phyloP scores from a whole-genome alignment of 2,329 filamentous ascomycete genomes.

The Epichloe typhina region DNA sequence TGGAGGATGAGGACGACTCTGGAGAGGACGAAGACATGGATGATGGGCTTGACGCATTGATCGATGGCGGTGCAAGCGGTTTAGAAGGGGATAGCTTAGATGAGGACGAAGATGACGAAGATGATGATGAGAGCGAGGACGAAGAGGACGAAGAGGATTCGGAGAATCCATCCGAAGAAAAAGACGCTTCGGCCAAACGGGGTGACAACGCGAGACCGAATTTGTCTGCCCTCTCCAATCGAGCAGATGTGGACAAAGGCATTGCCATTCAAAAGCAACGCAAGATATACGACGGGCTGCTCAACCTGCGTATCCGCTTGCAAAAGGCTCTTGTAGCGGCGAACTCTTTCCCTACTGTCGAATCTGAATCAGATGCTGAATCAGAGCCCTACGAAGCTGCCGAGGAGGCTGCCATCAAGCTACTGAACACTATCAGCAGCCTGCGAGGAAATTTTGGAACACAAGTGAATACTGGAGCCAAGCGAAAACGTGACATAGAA shows the following conservation, averaged over 20 bases:
- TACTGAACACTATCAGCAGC: constrained; percentile 69
- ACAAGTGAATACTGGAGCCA: constrained; percentile 37
- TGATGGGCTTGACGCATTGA: constrained; percentile 22
- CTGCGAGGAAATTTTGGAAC: constrained; percentile 50
- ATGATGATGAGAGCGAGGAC: constrained; percentile 23
- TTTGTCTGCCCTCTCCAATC: constrained; percentile 17
- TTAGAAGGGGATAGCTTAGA: constrained; percentile 22
- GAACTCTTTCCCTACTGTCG: constrained; percentile 52
- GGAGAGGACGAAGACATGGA: constrained; percentile 25
- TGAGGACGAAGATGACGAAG: constrained; percentile 21
- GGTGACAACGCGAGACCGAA: constrained; percentile 20
- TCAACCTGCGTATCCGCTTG: constrained; percentile 82
- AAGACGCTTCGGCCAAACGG: constrained; percentile 11
- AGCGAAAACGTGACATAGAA: constrained; percentile 45
- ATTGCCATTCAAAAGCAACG: constrained; percentile 76
- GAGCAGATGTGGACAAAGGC: constrained; percentile 65
- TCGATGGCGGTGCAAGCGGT: constrained; percentile 18
- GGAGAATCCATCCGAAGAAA: constrained; percentile 19
- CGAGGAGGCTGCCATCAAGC: constrained; percentile 70
- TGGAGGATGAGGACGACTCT: constrained; percentile 22
- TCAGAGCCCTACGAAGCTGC: constrained; percentile 56
- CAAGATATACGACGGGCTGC: constrained; percentile 71
- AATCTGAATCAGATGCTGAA: constrained; percentile 24
- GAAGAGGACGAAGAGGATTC: constrained; percentile 21
- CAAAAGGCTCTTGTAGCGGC: constrained; percentile 80